Evolutionary conservation across 306 rosid genomes (phyloP), one percentile per base, ranked within the genome.

Genomic region (Fragaria vesca): DNA sequence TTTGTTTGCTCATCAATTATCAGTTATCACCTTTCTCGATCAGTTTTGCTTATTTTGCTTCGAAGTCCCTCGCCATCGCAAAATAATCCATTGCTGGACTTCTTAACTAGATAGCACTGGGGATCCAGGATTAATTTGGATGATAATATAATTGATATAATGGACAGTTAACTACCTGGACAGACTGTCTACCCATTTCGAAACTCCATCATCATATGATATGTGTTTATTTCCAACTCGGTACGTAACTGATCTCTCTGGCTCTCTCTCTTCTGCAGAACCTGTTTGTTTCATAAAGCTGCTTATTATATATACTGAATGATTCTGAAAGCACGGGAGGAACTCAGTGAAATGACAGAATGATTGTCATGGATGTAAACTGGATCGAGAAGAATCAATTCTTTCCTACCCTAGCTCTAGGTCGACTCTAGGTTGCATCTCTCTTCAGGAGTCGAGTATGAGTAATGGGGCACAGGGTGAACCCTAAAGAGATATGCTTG

Each of bases 1-100:
- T 90, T 78, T 87, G 78, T 76, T 79, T 83, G 79, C 82, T 77
- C 81, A 71, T 81, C 70, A 88, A 84, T 68, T 73, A 51, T 74
- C 55, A 24, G 10, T 43, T 76, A 18, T 48, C 38, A 32, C 79
- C 47, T 66, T 36, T 66, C 70, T 66, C 70, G 70, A 66, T 66
- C 70, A 30, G n/a, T 63, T 61, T 61, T 30, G 68, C 40, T 30
- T 61, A 12, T 61, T 26, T 28, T 62, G n/a, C 40, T 30, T 62
- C 40, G 8, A 38, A 62, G 68, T 62, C 42, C 68, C 20, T 62
- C 20, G n/a, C 42, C 21, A 28, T 61, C 67, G 40, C 11, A 4
- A 60, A 26, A 28, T 4, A 43, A 43, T 43, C 42, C 69, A 30
- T 63, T 32, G 42, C 69, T 63, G 68, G 68, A 30, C 68, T 12